A percentile compares a stretch with the other conserved stretches of the same genome.
Conservation (phyloP, 352 stramenopile species). For the Phytophthora sojae region DNA sequence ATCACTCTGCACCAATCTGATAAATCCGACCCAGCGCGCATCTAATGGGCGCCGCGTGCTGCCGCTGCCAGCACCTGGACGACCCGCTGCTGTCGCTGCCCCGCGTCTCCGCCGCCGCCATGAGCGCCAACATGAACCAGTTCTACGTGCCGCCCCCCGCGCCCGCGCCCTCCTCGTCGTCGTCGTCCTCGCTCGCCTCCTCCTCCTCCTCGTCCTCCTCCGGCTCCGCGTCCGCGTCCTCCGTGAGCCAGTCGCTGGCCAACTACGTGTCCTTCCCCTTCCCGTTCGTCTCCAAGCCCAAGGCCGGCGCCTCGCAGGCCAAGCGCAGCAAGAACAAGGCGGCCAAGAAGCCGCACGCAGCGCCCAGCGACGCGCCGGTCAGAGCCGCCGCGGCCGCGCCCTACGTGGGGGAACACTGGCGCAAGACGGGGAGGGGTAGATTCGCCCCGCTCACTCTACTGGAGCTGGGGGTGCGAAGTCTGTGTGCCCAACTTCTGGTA, state of each 20-base stretch:
- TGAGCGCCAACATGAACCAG: constrained; percentile 38
- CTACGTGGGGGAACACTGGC: constrained; percentile 66
- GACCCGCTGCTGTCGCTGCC: constrained; percentile 60
- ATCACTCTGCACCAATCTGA: constrained; percentile 21
- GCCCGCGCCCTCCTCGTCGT: constrained; percentile 9
- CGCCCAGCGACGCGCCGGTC: neutral
- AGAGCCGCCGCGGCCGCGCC: constrained; percentile 5
- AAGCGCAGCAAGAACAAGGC: constrained; percentile 18
- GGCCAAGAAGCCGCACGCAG: constrained; percentile 25
- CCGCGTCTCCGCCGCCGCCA: constrained; percentile 33
- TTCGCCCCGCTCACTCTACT: constrained; percentile 63
- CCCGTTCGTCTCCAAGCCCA: constrained; percentile 64
- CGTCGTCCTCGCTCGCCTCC: neutral
- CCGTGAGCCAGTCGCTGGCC: constrained; percentile 58
- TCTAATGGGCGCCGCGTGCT: constrained; percentile 76
- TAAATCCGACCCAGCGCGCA: constrained; percentile 9
- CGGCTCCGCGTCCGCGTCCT: neutral
- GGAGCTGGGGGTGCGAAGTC: constrained; percentile 60
- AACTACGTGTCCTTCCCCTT: constrained; percentile 87
- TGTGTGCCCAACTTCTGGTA: constrained; percentile 58
- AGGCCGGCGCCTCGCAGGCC: neutral
- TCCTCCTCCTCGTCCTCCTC: constrained; percentile 6
- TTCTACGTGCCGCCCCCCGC: constrained; percentile 32
- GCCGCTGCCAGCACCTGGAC: constrained; percentile 75
- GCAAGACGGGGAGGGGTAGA: constrained; percentile 43